Conservation (phyloP, 225 moss, liverwort and hornwort genomes). For the Rhytidiadelphus loreus region DNA sequence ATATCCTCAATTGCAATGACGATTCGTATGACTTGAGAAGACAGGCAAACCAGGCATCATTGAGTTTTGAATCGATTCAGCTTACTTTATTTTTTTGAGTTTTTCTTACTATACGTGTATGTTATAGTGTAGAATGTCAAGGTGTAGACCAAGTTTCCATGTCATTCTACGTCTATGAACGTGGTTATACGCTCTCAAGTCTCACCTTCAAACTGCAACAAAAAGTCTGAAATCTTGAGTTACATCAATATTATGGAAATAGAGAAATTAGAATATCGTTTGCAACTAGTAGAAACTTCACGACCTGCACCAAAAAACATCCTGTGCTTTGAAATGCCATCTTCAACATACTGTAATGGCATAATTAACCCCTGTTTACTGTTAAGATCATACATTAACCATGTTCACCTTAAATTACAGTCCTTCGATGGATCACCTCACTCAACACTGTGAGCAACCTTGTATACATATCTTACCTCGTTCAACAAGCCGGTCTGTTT, state of each 20-base stretch:
- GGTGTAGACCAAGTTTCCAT: background rate
- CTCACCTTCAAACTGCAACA: background rate
- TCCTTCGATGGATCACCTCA: background rate
- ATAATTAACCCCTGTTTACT: background rate
- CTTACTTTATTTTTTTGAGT: background rate
- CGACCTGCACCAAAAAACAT: constrained; percentile 31
- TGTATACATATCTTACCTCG: too few species aligned
- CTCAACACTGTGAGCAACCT: background rate
- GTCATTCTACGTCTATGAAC: background rate
- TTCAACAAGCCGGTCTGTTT: too few species aligned
- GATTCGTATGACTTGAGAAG: background rate
- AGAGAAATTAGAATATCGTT: background rate
- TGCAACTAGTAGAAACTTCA: background rate
- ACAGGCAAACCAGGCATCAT: background rate
- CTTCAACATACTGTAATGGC: background rate
- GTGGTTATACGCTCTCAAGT: background rate
- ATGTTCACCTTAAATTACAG: background rate
- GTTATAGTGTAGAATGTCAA: background rate
- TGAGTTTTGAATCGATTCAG: background rate
- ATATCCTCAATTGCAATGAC: background rate
- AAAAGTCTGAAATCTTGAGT: background rate
- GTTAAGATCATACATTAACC: background rate
- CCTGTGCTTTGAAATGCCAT: background rate
- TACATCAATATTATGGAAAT: background rate
- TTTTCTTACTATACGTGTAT: background rate